Conservation (phyloP, 2,329 filamentous ascomycete genomes). For the Aspergillus bombycis region DNA sequence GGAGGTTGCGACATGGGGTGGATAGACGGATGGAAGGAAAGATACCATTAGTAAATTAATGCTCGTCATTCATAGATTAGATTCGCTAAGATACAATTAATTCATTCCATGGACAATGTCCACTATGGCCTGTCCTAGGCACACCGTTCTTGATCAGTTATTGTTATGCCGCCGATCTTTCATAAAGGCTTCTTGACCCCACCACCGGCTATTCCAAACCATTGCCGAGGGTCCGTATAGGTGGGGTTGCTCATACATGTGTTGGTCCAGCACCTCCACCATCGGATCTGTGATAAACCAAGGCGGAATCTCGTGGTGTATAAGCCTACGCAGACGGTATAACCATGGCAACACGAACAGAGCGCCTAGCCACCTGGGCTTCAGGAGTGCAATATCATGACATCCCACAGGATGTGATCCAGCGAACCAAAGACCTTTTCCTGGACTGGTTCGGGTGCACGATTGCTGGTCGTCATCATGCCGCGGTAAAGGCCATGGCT, state of each 20-base stretch:
- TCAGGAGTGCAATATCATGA: slow-evolving; percentile 23
- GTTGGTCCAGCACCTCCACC: not conserved
- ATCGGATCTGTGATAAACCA: not conserved
- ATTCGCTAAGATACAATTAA: not conserved
- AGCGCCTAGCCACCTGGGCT: not conserved
- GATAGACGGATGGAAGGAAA: not conserved
- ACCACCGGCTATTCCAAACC: not conserved
- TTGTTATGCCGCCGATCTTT: not conserved
- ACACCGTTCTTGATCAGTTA: too few relatives aligned
- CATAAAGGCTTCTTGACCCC: not conserved
- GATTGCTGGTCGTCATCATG: slow-evolving; percentile 34
- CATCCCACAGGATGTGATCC: slow-evolving; percentile 28
- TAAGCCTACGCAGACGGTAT: not conserved
- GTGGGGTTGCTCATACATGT: not conserved
- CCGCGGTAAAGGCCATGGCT: slow-evolving; percentile 1
- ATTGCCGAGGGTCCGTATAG: not conserved
- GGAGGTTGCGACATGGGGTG: not conserved
- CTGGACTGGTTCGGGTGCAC: slow-evolving; percentile 35
- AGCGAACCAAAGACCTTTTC: slow-evolving; percentile 38
- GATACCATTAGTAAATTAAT: not conserved
- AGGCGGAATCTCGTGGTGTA: too few relatives aligned
- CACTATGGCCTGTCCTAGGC: too few relatives aligned
- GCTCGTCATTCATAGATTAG: not conserved
- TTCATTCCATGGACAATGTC: too few relatives aligned
- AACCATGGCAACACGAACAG: not conserved